Conservation (phyloP, 164 flowering plant genomes). For the Nymphaea colorata region DNA sequence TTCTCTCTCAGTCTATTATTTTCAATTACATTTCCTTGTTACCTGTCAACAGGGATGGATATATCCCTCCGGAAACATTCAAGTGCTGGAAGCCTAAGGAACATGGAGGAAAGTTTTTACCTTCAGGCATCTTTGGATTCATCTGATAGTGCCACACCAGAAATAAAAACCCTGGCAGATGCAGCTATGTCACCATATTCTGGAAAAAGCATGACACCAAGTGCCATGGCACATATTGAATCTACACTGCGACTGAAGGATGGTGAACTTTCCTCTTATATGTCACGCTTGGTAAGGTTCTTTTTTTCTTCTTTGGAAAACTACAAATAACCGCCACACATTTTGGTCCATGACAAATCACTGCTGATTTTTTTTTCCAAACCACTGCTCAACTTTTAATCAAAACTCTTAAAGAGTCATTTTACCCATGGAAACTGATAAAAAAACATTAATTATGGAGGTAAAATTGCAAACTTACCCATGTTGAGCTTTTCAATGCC, state of each 20-base stretch:
- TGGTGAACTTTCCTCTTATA: constrained; percentile 94
- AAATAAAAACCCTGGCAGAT: constrained; percentile 50
- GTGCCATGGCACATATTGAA: constrained; percentile 44
- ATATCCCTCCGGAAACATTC: constrained; percentile 53
- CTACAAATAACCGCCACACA: too few species aligned
- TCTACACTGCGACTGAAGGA: constrained; percentile 91
- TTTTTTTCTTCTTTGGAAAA: neutral
- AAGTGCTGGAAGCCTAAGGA: constrained; percentile 77
- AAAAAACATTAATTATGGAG: too few species aligned
- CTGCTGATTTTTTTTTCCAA: neutral
- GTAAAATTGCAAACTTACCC: too few species aligned
- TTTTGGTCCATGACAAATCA: neutral
- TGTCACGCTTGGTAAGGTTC: constrained; percentile 80
- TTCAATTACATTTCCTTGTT: neutral
- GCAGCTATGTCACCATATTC: constrained; percentile 54
- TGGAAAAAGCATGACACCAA: constrained; percentile 84
- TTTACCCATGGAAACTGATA: too few species aligned
- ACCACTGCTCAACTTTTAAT: neutral
- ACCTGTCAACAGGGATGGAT: neutral
- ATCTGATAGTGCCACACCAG: constrained; percentile 47
- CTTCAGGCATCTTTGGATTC: constrained; percentile 92
- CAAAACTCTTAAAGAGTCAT: too few species aligned
- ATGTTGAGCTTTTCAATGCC: too few species aligned
- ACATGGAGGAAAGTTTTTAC: constrained; percentile 92
- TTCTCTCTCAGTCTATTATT: neutral